A percentile compares a stretch with the other conserved stretches of the same genome.
phyloP scores from a whole-genome alignment of 768 basidiomycete genomes.

The Gymnopilus junonius region DNA sequence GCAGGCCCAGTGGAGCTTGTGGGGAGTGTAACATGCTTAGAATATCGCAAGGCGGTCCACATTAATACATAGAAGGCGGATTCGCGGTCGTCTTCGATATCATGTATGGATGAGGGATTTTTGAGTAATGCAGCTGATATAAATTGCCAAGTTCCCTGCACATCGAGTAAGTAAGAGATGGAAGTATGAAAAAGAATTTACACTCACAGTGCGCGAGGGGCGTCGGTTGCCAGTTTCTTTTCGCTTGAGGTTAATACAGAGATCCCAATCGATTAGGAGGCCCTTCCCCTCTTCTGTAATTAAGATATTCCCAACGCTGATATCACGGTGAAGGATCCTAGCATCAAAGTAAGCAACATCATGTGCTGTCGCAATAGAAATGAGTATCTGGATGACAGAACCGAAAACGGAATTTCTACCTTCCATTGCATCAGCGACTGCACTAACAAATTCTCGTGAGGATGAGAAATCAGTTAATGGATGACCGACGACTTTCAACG shows the following conservation, averaged over 20 bases:
- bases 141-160: slow-evolving; percentile 37
- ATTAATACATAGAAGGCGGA: slow-evolving; percentile 27
- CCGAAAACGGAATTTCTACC: slow-evolving; percentile 7
- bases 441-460: slow-evolving; percentile 16
- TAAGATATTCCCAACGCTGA: no score
- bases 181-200: not conserved
- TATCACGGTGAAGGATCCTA: slow-evolving; percentile 30
- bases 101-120: slow-evolving; percentile 20
- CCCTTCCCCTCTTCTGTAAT: slow-evolving; percentile 19
- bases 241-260: slow-evolving; percentile 9
- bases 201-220: slow-evolving; percentile 16
- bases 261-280: slow-evolving; percentile 31
- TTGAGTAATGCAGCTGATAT: slow-evolving; percentile 25
- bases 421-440: slow-evolving; percentile 21
- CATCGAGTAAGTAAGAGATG: not conserved
- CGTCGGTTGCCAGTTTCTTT: not conserved
- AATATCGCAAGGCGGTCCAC: slow-evolving; percentile 8
- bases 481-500: slow-evolving; percentile 3
- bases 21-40: not conserved
- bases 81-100: slow-evolving; percentile 32
- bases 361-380: slow-evolving; percentile 22
- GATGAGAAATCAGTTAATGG: not conserved
- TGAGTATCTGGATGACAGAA: not conserved
- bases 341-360: slow-evolving; percentile 13
- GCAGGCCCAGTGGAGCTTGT: not conserved